Conservation (phyloP, 495 filamentous ascomycete species). For the Lasiosphaeria hispida region DNA sequence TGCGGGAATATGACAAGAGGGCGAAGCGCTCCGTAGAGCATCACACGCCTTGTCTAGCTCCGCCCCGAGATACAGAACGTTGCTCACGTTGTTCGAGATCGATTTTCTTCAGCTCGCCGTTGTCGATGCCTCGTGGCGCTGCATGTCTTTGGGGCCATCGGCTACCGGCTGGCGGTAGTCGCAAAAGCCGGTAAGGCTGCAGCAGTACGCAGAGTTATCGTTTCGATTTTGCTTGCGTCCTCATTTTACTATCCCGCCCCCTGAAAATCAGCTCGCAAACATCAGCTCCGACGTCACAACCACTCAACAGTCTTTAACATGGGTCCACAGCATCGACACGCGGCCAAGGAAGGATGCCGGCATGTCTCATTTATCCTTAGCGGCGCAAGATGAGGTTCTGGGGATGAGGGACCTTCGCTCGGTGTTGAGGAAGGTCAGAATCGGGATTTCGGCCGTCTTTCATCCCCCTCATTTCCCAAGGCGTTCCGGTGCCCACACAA, state of each 20-base stretch:
- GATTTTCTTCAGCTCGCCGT: too few relatives aligned
- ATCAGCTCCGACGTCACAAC: not conserved
- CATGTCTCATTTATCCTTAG: constrained; percentile 6
- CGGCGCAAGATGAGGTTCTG: not conserved
- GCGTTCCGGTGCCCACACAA: constrained; percentile 6
- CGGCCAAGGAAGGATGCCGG: not conserved
- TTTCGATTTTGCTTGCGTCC: not conserved
- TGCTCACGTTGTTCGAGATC: too few relatives aligned
- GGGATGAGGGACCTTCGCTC: not conserved
- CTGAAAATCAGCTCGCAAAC: not conserved
- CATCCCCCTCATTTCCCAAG: constrained; percentile 6
- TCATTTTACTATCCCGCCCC: not conserved
- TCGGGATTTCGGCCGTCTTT: constrained; percentile 4
- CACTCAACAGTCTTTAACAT: constrained; percentile 1
- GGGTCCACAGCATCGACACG: not conserved
- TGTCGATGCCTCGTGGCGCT: too few relatives aligned
- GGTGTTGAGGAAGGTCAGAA: not conserved
- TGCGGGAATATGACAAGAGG: too few relatives aligned
- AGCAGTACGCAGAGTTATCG: not conserved
- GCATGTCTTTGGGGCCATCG: too few relatives aligned
- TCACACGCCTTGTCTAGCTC: too few relatives aligned
- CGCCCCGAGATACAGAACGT: too few relatives aligned
- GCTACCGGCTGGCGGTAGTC: too few relatives aligned
- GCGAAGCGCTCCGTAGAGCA: too few relatives aligned
- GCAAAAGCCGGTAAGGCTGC: not conserved